Evolutionary conservation across 192 early-diverging fungal species (phyloP), one percentile per base, ranked within the genome.

Genomic region (Backusella parvicylindrica): DNA sequence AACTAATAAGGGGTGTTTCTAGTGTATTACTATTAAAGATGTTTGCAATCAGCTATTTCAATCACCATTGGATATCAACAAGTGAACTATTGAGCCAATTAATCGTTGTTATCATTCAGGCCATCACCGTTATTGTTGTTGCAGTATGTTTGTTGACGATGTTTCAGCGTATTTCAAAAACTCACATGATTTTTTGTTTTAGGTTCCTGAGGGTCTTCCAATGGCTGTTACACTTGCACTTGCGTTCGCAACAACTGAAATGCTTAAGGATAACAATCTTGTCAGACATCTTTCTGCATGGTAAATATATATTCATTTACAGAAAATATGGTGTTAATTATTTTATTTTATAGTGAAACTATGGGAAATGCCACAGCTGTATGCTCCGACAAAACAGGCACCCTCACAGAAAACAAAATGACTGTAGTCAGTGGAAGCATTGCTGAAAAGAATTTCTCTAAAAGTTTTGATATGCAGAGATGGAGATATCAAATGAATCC

Each of bases 351-450:
- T 56, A 56, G 90, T 75, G 95, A 94, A 84, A 94, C 92, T 16
- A 93, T 95, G 91, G 94, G 94, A 56, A 90, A 91, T 49, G 93
- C 90, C 13, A 94, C 93, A 0, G 86, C 92, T 33, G 89, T 96
- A 7, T 96, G 93, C 83, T 93, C 93, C 1, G 94, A 96, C 81
- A 96, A 96, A 82, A 96, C 94, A 9, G 94, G 94, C 13, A 96
- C 94, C 2, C 79, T 96, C 71, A 96, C 94, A 1, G 88, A 93
- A 81, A 95, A 95, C 82, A 86, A 84, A 75, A 95, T 95, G 93
- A 93, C 92, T 0, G 89, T 95, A 2, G 92, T 71, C 15, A 70
- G 77, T 53, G 73, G 78, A 8, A 56, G 23, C 37, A 63, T 72
- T 18, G 68, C 68, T 0, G 68, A 70, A 30, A 70, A 31, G 16